A percentile compares a stretch with the other conserved stretches of the same genome.
phyloP scores from a whole-genome alignment of 2,329 filamentous ascomycete genomes.

The Aphanocladium album region DNA sequence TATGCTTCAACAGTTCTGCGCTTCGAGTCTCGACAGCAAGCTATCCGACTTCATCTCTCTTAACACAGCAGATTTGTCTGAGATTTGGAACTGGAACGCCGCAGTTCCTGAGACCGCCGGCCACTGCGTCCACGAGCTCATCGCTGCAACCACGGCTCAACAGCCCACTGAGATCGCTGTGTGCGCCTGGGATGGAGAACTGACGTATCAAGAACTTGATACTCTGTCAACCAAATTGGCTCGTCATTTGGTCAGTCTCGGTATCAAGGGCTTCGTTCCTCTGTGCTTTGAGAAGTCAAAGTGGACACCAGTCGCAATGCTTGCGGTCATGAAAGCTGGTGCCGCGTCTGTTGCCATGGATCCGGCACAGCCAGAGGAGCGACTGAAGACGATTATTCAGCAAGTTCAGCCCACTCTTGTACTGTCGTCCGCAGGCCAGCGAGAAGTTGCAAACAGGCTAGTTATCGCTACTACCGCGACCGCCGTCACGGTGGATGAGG shows the following conservation, averaged over 20 bases:
- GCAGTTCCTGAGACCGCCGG: neutral
- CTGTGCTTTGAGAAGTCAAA: slow-evolving; percentile 3
- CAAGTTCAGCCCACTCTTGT: neutral
- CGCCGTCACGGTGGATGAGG: neutral
- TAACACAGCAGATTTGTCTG: neutral
- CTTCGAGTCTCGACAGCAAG: slow-evolving; percentile 1
- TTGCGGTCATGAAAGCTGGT: slow-evolving; percentile 2
- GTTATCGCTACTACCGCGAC: neutral
- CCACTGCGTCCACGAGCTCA: neutral
- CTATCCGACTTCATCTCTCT: neutral
- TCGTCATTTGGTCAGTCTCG: neutral
- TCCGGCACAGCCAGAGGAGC: neutral
- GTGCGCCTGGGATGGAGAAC: slow-evolving; percentile 4
- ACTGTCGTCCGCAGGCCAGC: neutral
- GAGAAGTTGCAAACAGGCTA: neutral
- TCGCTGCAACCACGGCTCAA: neutral
- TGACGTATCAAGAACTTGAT: slow-evolving; percentile 17
- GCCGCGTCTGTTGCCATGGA: slow-evolving; percentile 1
- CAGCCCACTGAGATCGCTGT: neutral
- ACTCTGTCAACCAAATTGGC: slow-evolving; percentile 9
- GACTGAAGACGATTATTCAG: neutral
- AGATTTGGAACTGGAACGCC: slow-evolving; percentile 14
- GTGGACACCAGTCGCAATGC: slow-evolving; percentile 5
- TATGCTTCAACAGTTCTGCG: slow-evolving; percentile 14
- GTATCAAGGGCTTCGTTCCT: neutral